Conservation (phyloP, 352 stramenopile genomes). For the Pythium volutum region DNA sequence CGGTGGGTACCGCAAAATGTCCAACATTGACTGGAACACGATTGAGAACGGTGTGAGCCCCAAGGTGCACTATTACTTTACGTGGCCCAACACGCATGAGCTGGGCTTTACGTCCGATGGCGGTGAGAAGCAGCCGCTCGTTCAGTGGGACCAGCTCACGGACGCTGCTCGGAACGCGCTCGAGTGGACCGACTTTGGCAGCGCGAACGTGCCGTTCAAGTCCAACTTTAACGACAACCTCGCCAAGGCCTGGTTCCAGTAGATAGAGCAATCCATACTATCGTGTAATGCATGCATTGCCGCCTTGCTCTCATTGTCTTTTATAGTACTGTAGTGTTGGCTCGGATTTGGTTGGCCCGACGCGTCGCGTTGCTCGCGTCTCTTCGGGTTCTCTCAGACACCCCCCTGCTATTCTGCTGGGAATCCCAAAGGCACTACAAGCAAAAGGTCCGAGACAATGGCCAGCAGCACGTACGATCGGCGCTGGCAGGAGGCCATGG, state of each 20-base stretch:
- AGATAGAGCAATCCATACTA: too few species aligned
- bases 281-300: too few species aligned
- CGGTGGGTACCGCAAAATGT: constrained; percentile 17
- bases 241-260: constrained; percentile 21
- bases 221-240: constrained; percentile 24
- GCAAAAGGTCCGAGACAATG: neutral
- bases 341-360: too few species aligned
- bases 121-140: constrained; percentile 23
- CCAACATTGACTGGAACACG: constrained; percentile 7
- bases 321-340: too few species aligned
- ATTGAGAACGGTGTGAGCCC: constrained; percentile 10
- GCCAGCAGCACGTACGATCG: constrained; percentile 79
- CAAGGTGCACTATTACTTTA: constrained; percentile 18
- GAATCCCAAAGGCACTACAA: neutral
- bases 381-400: too few species aligned
- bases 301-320: too few species aligned
- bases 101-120: constrained; percentile 12
- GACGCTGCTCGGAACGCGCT: constrained; percentile 18
- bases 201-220: constrained; percentile 26
- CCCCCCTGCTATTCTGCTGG: too few species aligned
- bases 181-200: constrained; percentile 24
- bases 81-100: constrained; percentile 20
- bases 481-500: constrained; percentile 91
- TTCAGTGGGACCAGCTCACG: constrained; percentile 29
- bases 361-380: neutral